Evolutionary conservation across 805 yeast species (phyloP), one percentile per base, ranked within the genome.

Genomic region (Cyberlindnera japonica): DNA sequence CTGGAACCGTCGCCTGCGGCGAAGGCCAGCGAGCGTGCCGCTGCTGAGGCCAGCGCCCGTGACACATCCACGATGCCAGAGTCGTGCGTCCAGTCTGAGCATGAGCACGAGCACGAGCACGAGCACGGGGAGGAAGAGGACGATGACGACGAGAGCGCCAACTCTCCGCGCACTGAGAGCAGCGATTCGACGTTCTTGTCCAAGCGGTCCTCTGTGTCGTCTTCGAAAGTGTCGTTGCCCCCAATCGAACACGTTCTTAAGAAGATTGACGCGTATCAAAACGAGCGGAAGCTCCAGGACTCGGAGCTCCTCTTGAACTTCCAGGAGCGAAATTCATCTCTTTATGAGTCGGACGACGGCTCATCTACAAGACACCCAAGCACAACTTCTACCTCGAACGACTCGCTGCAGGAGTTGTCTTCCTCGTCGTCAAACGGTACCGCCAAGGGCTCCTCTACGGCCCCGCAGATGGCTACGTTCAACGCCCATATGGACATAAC

Each of bases 221-320:
- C 33, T 27, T 15, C 38, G 24, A 30, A 24, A 25, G 16, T 47
- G 15, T 38, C 41, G 5, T 41, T 57, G 10, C 61, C 61, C 2
- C 52, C 61, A 12, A 55, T 57, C 20, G 48, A 45, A 19, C 51
- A 49, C 24, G 54, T 57, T 2, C 37, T 57, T 12, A 48, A 51
- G 32, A 53, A 36, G 15, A 57, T 57, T 27, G 59, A 57, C 35
- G 42, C 45, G 14, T 57, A 53, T 37, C 61, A 57, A 33, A 55
- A 41, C 25, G 54, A 54, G 32, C 58, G 55, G 32, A 50, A 57
- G 30, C 46, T 57, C 10, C 49, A 51, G n/a, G 61, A 57, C 40
- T 57, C 61, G 1, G 53, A 55, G 21, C 51, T 57, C 2, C 30
- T 57, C 8, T 37, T 57, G 15, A 53, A 55, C 33, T 47, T 57